phyloP scores from a whole-genome alignment of 768 basidiomycete species.

The Termitomyces eurrhizus region DNA sequence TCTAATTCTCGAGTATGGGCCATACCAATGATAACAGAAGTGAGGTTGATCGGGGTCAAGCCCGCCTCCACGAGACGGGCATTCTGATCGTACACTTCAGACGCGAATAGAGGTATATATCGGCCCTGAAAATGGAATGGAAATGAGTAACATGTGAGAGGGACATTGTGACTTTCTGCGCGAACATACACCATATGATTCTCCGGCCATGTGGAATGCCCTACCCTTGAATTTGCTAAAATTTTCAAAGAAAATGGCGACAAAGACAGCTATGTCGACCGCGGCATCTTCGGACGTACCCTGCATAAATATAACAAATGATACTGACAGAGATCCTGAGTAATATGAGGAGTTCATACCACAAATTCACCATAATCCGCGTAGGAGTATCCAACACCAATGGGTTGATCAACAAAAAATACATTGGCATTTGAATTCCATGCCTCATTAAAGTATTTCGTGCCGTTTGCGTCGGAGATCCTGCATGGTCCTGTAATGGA shows the following conservation, averaged over 20 bases:
- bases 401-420: conserved; percentile 60
- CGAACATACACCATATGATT: conserved; percentile 66
- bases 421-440: conserved; percentile 70
- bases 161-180: too few relatives aligned
- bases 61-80: conserved; percentile 45
- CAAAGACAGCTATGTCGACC: conserved; percentile 66
- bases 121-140: conserved; percentile 45
- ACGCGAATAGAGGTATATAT: conserved; percentile 72
- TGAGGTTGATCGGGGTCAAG: conserved; percentile 58
- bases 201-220: conserved; percentile 62
- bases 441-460: conserved; percentile 52
- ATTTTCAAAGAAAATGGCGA: conserved; percentile 70
- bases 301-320: conserved; percentile 24
- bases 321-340: not conserved
- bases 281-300: conserved; percentile 65
- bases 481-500: conserved; percentile 57
- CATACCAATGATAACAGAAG: conserved; percentile 69
- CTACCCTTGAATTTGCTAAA: conserved; percentile 70
- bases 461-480: conserved; percentile 45
- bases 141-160: not conserved
- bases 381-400: conserved; percentile 61
- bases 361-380: conserved; percentile 60
- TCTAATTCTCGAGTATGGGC: not conserved
- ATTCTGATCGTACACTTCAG: conserved; percentile 76
- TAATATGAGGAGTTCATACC: conserved; percentile 28